A percentile compares a stretch with the other conserved stretches of the same genome.
phyloP scores from a whole-genome alignment of 78 protist species.

The Protostelium mycophagum region DNA sequence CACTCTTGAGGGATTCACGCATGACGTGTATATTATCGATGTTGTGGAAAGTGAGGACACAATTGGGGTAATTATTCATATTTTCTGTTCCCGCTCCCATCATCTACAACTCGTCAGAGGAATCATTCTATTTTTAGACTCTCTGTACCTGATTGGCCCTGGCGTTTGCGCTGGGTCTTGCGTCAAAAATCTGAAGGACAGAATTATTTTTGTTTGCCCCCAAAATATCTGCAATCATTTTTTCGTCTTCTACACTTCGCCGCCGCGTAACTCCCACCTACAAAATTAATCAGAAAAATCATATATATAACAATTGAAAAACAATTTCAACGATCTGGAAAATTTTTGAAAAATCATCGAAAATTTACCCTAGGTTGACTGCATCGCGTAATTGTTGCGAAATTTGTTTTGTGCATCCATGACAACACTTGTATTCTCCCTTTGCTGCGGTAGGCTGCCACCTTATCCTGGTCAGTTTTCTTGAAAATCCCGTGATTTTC shows the following conservation, averaged over 20 bases:
- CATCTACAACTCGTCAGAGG: slow-evolving; percentile 3
- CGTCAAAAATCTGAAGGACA: slow-evolving; percentile 58
- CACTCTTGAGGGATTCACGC: slow-evolving; percentile 46
- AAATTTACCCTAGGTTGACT: slow-evolving; percentile 40
- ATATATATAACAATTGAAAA: no score
- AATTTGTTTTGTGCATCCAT: slow-evolving; percentile 39
- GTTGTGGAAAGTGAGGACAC: slow-evolving; percentile 49
- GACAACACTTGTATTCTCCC: slow-evolving; percentile 75
- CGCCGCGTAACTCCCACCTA: slow-evolving; percentile 49
- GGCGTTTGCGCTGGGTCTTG: slow-evolving; percentile 79
- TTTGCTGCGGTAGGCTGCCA: slow-evolving; percentile 56
- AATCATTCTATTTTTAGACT: slow-evolving; percentile 42
- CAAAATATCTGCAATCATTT: slow-evolving; percentile 16
- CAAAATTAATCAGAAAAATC: no score
- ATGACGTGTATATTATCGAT: slow-evolving; percentile 87
- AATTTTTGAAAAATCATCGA: neutral
- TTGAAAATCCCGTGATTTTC: no score
- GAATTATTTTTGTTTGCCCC: slow-evolving; percentile 29
- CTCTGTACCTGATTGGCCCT: slow-evolving; percentile 76
- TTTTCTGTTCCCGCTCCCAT: slow-evolving; percentile 49
- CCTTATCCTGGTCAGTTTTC: neutral
- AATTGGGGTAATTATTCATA: slow-evolving; percentile 44
- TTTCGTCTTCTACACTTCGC: slow-evolving; percentile 53
- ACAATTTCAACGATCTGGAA: neutral
- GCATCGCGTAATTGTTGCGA: slow-evolving; percentile 43